These are phyloP conservation scores for Trichosporon coremiiforme DNA, from an alignment of 1,284 basidiomycete genomes.

Conservation along the genomic window DNA sequence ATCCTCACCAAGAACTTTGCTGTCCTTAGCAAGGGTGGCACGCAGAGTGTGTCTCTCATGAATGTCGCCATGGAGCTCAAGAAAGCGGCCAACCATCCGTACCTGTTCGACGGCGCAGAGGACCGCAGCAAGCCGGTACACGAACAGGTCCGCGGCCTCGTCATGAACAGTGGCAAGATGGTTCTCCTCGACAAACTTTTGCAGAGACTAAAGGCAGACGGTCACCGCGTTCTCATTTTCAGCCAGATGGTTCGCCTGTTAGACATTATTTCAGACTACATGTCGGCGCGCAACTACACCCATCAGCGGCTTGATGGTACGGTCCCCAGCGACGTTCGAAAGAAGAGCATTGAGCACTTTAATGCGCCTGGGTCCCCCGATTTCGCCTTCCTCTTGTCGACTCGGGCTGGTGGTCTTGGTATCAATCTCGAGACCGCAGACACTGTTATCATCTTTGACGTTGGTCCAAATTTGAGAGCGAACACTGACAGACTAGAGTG, in stretches of 20 bases:
- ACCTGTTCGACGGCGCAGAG: slow-evolving; percentile 96
- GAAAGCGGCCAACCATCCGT: slow-evolving; percentile 97
- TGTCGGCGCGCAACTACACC: slow-evolving; percentile 82
- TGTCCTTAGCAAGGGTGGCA: slow-evolving; percentile 83
- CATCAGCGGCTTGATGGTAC: slow-evolving; percentile 79
- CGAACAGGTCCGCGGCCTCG: slow-evolving; percentile 89
- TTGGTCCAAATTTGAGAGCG: slow-evolving; percentile 57
- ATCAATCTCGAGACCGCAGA: slow-evolving; percentile 98
- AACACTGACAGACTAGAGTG: slow-evolving; percentile 36
- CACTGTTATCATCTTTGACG: slow-evolving; percentile 99
- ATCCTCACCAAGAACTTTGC: slow-evolving; percentile 97
- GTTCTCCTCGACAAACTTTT: slow-evolving; percentile 94
- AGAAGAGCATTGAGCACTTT: slow-evolving; percentile 79
- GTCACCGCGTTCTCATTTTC: slow-evolving; percentile 96
- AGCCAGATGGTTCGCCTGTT: slow-evolving; percentile 99
- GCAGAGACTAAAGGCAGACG: slow-evolving; percentile 81
- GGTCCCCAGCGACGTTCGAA: slow-evolving; percentile 75
- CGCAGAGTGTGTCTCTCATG: slow-evolving; percentile 85
- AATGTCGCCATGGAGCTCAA: slow-evolving; percentile 97
- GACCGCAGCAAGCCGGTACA: slow-evolving; percentile 65
- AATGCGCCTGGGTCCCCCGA: slow-evolving; percentile 73
- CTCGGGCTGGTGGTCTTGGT: slow-evolving; percentile 94
- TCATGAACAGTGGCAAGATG: slow-evolving; percentile 98
- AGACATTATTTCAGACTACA: slow-evolving; percentile 98
- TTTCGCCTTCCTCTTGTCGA: slow-evolving; percentile 84